Conservation (phyloP, 495 filamentous ascomycete genomes). For the Cercophora scortea region DNA sequence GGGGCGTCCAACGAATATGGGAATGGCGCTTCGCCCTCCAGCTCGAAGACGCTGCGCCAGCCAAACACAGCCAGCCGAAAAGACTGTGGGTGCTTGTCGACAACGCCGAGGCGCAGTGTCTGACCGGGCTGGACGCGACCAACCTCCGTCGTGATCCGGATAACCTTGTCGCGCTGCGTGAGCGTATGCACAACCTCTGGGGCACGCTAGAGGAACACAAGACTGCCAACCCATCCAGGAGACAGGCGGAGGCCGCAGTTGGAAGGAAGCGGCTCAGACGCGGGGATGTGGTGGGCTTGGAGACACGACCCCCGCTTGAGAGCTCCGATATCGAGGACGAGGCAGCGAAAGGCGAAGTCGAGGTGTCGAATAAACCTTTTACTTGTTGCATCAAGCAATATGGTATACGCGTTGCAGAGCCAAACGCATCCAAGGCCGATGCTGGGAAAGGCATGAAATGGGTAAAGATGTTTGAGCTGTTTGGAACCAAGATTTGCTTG, state of each 20-base stretch:
- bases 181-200: constrained; percentile 78
- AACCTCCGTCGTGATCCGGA: constrained; percentile 49
- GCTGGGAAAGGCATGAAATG: constrained; percentile 30
- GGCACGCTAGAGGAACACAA: constrained; percentile 75
- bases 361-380: constrained; percentile 44
- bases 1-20: constrained; percentile 39
- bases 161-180: constrained; percentile 44
- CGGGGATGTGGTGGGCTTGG: background rate
- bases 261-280: background rate
- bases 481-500: constrained; percentile 42
- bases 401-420: constrained; percentile 29
- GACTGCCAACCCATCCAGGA: background rate
- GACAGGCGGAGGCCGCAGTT: background rate
- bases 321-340: constrained; percentile 20
- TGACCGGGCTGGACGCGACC: constrained; percentile 59
- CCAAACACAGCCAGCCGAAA: constrained; percentile 21
- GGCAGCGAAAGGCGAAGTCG: background rate
- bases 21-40: constrained; percentile 73
- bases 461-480: constrained; percentile 46
- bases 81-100: constrained; percentile 59
- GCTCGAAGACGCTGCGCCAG: constrained; percentile 50
- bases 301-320: constrained; percentile 9
- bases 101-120: constrained; percentile 52
- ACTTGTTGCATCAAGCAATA: constrained; percentile 57
- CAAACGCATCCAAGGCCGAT: constrained; percentile 13